Base-by-base conservation (phyloP, 1,139 yeast genomes). In the Scheffersomyces quercinus region DNA sequence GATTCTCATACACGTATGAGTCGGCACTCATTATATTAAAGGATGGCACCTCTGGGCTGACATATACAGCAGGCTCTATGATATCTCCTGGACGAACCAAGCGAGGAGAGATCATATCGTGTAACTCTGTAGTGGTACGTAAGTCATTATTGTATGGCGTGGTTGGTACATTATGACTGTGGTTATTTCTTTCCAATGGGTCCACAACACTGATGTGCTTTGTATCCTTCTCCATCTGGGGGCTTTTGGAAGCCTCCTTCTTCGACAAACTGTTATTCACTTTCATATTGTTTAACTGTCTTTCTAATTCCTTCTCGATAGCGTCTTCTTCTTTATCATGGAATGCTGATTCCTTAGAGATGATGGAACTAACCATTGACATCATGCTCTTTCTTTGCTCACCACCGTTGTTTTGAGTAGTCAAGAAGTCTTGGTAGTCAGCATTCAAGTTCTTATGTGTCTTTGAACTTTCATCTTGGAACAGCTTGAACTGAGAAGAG, bases 291-390 rank as follows among this genome's bases (percentile, higher is more conserved):
- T 65, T 66, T 43, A 74, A 60, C 51, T 73, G 78, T 41, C 73
- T 62, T 49, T 72, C 68, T 43, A 74, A 60, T 46, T 72, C 77
- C 44, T 55, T 54, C 41, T 72, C 75, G 3, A 68, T 67, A 39
- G 65, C 74, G 24, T 60, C 66, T 28, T 70, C 77, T 14, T 68
- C 69, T n/a, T 65, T 62, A 11, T 49, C 48, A 3, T 48, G 47
- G 45, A 60, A 56, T 29, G 53, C 47, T 2, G 67, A 58, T 29
- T 62, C 72, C 48, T 70, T 73, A 11, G 77, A 70, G 13, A 73
- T 59, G 40, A 73, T 69, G 0, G 78, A 73, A 48, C 77, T 71
- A 5, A 73, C 74, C 65, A 70, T 73, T 9, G 78, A 73, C 24
- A 69, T 48, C 41, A 68, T 75, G 47, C 74, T 68, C 35, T 60